phyloP scores from a whole-genome alignment of 148 eudicot genomes.

The Drosera capensis region DNA sequence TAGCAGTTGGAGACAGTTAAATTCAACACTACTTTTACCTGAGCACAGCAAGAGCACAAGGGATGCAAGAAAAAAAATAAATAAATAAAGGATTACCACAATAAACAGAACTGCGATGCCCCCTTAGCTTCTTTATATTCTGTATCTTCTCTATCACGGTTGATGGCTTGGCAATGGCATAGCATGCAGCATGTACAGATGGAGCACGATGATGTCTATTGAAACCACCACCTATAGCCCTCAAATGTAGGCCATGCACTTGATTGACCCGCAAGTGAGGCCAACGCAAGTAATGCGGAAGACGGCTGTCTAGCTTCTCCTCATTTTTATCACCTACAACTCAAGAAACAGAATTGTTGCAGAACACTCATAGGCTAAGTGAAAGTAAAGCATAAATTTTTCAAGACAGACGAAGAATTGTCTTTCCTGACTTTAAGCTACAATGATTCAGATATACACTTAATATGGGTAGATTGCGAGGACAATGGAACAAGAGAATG shows the following conservation, averaged over 20 bases:
- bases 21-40: too few relatives aligned
- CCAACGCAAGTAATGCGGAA: constrained; percentile 77
- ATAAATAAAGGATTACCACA: constrained; percentile 44
- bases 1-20: too few relatives aligned
- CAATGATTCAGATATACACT: too few relatives aligned
- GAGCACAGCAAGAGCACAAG: background rate
- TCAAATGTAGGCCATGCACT: constrained; percentile 71
- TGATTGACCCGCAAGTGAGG: constrained; percentile 93
- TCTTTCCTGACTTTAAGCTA: too few relatives aligned
- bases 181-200: constrained; percentile 68
- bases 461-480: too few relatives aligned
- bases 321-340: constrained; percentile 39
- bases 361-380: background rate
- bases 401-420: background rate
- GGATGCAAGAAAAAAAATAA: background rate
- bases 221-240: constrained; percentile 97
- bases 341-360: too few relatives aligned
- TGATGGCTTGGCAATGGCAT: constrained; percentile 87
- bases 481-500: too few relatives aligned
- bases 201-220: constrained; percentile 85
- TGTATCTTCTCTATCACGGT: constrained; percentile 96
- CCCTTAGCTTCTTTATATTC: constrained; percentile 75
- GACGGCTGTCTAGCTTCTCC: constrained; percentile 30
- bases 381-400: background rate
- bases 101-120: constrained; percentile 88